Evolutionary conservation across 106 monocot genomes (phyloP).

Genomic region (Agapanthus africanus): DNA sequence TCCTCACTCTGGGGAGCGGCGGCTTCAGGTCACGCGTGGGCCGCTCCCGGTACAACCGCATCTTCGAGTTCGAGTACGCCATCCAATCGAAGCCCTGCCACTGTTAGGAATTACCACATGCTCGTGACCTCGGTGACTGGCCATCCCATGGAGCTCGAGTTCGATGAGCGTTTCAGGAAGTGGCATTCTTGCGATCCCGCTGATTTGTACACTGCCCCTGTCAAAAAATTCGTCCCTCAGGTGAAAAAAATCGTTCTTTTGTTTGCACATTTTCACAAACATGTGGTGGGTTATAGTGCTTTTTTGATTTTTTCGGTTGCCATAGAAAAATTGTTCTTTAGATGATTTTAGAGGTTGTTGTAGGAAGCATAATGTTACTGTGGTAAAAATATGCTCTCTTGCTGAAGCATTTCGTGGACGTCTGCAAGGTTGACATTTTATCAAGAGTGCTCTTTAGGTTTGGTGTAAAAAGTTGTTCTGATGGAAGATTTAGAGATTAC

Average conservation of each 20-base stretch:
- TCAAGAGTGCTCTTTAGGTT: too few relatives aligned
- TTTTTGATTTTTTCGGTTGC: background rate
- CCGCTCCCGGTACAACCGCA: constrained; percentile 76
- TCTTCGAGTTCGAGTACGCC: constrained; percentile 86
- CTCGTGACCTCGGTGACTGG: constrained; percentile 91
- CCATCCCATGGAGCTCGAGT: constrained; percentile 95
- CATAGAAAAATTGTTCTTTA: background rate
- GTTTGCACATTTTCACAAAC: background rate
- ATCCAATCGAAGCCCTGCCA: constrained; percentile 55
- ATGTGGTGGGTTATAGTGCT: background rate
- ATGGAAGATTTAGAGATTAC: too few relatives aligned
- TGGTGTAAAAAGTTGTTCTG: too few relatives aligned
- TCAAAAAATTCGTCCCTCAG: constrained; percentile 86
- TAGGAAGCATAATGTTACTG: too few relatives aligned
- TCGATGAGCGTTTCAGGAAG: constrained; percentile 74
- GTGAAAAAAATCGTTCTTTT: constrained; percentile 20
- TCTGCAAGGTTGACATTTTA: too few relatives aligned
- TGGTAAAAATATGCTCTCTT: too few relatives aligned
- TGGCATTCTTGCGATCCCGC: constrained; percentile 95
- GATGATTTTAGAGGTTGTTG: background rate
- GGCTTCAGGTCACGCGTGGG: constrained; percentile 50
- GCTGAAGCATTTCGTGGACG: too few relatives aligned
- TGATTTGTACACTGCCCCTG: constrained; percentile 76
- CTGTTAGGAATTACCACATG: too few relatives aligned
- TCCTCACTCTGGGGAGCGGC: constrained; percentile 52